A percentile compares a stretch with the other conserved stretches of the same genome.
phyloP scores from a whole-genome alignment of 768 basidiomycete species.

The Boletus pseudopeckii region DNA sequence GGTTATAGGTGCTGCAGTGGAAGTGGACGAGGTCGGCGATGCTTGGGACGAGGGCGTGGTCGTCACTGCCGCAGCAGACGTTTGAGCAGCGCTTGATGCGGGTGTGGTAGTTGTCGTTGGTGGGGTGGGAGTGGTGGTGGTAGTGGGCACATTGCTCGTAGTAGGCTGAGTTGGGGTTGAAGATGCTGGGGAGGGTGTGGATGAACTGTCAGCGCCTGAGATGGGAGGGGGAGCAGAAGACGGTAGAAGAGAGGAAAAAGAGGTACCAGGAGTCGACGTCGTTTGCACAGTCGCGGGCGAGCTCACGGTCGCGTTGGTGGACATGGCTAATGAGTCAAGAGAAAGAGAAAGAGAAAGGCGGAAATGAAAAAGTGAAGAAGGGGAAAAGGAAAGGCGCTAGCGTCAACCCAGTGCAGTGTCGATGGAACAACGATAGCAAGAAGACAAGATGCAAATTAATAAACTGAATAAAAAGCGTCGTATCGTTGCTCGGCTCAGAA shows the following conservation, averaged over 20 bases:
- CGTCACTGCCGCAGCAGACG: background rate
- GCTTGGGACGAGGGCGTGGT: background rate
- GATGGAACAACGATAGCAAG: background rate
- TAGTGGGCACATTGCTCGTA: background rate
- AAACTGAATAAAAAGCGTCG: no score
- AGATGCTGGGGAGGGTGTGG: constrained; percentile 6
- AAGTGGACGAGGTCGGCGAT: background rate
- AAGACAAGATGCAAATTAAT: background rate
- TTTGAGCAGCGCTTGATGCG: constrained; percentile 1
- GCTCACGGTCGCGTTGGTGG: constrained; percentile 5
- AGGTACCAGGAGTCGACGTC: constrained; percentile 16
- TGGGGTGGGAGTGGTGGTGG: constrained; percentile 4
- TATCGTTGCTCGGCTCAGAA: background rate
- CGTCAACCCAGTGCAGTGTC: background rate
- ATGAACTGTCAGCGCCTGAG: constrained; percentile 16
- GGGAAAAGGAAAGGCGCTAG: background rate
- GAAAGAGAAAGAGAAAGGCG: background rate
- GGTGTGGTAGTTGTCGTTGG: background rate
- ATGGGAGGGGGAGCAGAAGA: background rate
- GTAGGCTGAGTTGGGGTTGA: background rate
- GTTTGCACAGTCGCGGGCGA: background rate
- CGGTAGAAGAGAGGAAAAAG: constrained; percentile 11
- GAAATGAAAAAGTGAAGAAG: background rate
- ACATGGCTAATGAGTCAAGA: constrained; percentile 12
- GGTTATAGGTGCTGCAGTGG: background rate